Percentiles rank a stretch among this genome's conserved stretches.
Evolutionary conservation across 768 basidiomycete species (phyloP).

Genomic region (Termitomyces sp.): DNA sequence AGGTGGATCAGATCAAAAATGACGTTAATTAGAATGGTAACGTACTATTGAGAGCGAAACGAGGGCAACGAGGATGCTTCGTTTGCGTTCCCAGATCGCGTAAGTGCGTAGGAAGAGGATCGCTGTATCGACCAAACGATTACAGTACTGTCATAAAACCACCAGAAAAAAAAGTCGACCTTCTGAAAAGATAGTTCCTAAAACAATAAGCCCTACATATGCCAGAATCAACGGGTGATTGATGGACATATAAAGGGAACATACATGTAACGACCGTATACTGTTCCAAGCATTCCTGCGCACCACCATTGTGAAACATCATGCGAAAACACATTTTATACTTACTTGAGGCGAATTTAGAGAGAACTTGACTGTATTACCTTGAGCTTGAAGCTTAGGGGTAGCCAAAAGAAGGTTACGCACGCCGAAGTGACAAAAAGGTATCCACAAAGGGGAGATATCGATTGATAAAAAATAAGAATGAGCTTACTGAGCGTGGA

Average conservation of each 20-base stretch:
- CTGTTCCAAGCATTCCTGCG: conserved; percentile 19
- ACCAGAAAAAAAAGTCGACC: conserved; percentile 14
- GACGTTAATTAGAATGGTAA: neutral
- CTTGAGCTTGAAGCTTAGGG: neutral
- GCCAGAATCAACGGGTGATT: neutral
- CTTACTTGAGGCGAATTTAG: conserved; percentile 6
- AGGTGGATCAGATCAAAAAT: neutral
- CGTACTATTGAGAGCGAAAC: conserved; percentile 21
- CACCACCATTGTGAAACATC: neutral
- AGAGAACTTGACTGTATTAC: conserved; percentile 7
- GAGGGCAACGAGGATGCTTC: conserved; percentile 26
- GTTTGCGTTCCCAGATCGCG: conserved; percentile 38
- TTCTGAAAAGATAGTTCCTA: conserved; percentile 34
- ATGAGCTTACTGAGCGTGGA: conserved; percentile 23
- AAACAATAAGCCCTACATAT: conserved; percentile 24
- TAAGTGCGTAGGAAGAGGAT: conserved; percentile 40
- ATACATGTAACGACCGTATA: conserved; percentile 28
- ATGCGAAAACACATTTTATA: neutral
- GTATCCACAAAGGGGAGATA: conserved; percentile 36
- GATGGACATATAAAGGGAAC: neutral
- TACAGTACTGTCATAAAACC: neutral
- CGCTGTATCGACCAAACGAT: conserved; percentile 14
- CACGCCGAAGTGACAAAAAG: conserved; percentile 27
- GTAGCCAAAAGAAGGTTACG: conserved; percentile 3
- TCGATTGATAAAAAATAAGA: conserved; percentile 34